Conservation (phyloP, 2,329 filamentous ascomycete species). For the Fusarium sp. region DNA sequence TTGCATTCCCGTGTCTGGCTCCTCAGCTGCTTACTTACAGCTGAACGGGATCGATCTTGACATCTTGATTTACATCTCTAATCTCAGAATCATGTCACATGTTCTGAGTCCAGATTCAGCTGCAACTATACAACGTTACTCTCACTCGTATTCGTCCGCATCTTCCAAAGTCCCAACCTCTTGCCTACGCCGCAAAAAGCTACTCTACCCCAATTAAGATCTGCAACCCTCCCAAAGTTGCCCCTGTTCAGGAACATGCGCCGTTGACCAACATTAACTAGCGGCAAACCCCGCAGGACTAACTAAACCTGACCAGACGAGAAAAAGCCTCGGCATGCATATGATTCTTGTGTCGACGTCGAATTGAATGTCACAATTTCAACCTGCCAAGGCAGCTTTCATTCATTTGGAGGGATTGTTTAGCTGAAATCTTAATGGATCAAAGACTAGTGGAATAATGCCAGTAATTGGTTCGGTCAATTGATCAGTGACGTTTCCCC, state of each 20-base stretch:
- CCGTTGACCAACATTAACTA: slow-evolving; percentile 17
- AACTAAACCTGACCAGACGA: slow-evolving; percentile 12
- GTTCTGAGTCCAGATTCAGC: background rate
- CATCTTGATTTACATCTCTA: background rate
- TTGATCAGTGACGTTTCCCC: background rate
- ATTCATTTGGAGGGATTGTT: background rate
- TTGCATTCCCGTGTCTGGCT: background rate
- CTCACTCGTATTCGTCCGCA: slow-evolving; percentile 11
- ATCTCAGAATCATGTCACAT: slow-evolving; percentile 14
- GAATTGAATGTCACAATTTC: slow-evolving; percentile 17
- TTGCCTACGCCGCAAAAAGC: background rate
- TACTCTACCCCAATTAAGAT: slow-evolving; percentile 22
- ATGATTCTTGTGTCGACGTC: slow-evolving; percentile 40
- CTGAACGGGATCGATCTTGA: background rate
- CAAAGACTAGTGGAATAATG: background rate
- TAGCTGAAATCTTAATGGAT: background rate
- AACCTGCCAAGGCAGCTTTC: background rate
- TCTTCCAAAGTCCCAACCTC: slow-evolving; percentile 1
- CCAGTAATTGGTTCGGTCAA: background rate
- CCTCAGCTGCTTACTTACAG: background rate
- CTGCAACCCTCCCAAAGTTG: slow-evolving; percentile 13
- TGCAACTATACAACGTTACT: background rate
- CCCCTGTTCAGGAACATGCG: slow-evolving; percentile 33
- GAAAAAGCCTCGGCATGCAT: slow-evolving; percentile 44
- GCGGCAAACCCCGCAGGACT: slow-evolving; percentile 22